Conservation (phyloP, 441 rosid species). For the Breynia disticha region DNA sequence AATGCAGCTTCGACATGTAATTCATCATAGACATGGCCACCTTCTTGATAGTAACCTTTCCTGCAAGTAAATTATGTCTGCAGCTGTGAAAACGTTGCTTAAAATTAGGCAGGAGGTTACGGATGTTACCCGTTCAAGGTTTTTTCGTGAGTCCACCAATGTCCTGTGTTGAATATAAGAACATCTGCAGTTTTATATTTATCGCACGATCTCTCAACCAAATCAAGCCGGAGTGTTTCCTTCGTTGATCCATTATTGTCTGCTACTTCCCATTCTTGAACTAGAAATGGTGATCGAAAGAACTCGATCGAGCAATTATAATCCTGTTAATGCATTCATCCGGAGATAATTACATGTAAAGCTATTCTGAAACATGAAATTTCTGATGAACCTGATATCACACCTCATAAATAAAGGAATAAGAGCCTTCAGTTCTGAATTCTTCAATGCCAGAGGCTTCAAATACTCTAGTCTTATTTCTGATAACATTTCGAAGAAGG, state of each 20-base stretch:
- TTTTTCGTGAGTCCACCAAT: constrained; percentile 89
- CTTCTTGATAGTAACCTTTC: constrained; percentile 64
- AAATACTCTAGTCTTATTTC: constrained; percentile 36
- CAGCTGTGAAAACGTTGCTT: background rate
- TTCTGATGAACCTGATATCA: background rate
- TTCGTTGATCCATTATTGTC: constrained; percentile 37
- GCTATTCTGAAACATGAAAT: background rate
- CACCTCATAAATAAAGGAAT: constrained; percentile 48
- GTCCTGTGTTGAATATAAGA: constrained; percentile 62
- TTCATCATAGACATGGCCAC: constrained; percentile 34
- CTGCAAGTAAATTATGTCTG: constrained; percentile 18
- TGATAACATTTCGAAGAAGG: constrained; percentile 33
- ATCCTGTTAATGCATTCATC: constrained; percentile 32
- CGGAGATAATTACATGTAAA: background rate
- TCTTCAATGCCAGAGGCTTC: constrained; percentile 43
- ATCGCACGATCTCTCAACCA: constrained; percentile 40
- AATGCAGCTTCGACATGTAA: constrained; percentile 46
- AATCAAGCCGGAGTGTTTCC: constrained; percentile 57
- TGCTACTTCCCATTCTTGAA: constrained; percentile 43
- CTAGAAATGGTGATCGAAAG: constrained; percentile 51
- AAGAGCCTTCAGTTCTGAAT: constrained; percentile 37
- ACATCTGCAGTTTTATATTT: constrained; percentile 50
- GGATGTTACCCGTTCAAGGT: constrained; percentile 46
- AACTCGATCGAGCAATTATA: constrained; percentile 59
- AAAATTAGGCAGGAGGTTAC: background rate